phyloP scores from a whole-genome alignment of 176 grass and related monocot species.

The Olyra latifolia region DNA sequence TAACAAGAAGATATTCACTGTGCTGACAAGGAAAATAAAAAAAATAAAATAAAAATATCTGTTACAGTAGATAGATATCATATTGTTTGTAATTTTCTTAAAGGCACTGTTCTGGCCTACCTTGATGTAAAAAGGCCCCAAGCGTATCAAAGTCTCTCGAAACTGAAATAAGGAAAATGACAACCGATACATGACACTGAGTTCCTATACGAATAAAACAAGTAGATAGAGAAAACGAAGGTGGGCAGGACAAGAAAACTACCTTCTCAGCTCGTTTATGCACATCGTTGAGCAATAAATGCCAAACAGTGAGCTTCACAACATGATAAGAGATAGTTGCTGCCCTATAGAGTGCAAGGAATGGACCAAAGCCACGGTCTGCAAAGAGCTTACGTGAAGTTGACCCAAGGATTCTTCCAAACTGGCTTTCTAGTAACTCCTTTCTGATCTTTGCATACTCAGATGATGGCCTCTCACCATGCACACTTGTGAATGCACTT shows the following conservation, averaged over 20 bases:
- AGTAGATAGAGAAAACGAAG: background rate
- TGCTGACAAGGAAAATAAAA: constrained; percentile 3
- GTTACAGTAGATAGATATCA: background rate
- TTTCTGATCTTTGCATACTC: constrained; percentile 94
- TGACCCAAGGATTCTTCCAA: constrained; percentile 72
- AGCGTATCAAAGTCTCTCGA: constrained; percentile 72
- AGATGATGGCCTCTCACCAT: constrained; percentile 74
- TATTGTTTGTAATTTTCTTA: background rate
- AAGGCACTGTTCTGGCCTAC: constrained; percentile 36
- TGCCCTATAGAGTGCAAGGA: constrained; percentile 84
- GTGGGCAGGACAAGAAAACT: background rate
- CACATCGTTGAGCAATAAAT: constrained; percentile 65
- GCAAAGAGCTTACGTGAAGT: constrained; percentile 70
- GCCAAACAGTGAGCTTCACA: constrained; percentile 82
- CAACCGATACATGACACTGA: constrained; percentile 21
- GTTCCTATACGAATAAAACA: constrained; percentile 5
- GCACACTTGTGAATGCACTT: constrained; percentile 77
- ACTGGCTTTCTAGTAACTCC: constrained; percentile 77
- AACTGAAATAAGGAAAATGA: constrained; percentile 69
- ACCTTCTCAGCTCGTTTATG: constrained; percentile 76
- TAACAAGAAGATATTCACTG: background rate
- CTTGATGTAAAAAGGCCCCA: constrained; percentile 98
- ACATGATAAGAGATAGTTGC: constrained; percentile 86
- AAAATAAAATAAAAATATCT: background rate
- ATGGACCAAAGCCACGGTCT: constrained; percentile 70